phyloP scores from a whole-genome alignment of 805 yeast species.

The Komagataella kurtzmanii region DNA sequence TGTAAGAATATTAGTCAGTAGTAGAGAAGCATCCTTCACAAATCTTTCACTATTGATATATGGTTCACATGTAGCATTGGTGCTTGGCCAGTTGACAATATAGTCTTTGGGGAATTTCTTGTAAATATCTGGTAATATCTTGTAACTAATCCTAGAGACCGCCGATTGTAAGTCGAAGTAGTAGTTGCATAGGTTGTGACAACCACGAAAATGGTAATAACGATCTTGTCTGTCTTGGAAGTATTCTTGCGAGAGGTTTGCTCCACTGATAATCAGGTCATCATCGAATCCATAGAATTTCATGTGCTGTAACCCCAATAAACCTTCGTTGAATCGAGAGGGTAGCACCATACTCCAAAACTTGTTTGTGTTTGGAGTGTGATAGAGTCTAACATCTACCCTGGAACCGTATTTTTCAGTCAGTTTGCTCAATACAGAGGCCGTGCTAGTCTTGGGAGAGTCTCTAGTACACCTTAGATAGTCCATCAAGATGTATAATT shows the following conservation, averaged over 20 bases:
- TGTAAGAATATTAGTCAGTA: constrained; percentile 46
- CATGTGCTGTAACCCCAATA: constrained; percentile 91
- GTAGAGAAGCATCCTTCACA: constrained; percentile 37
- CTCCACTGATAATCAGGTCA: constrained; percentile 81
- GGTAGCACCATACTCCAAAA: constrained; percentile 56
- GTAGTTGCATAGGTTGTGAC: constrained; percentile 44
- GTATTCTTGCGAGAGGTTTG: constrained; percentile 83
- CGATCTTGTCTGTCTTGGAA: constrained; percentile 93
- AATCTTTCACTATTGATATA: constrained; percentile 35
- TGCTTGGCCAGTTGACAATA: constrained; percentile 58
- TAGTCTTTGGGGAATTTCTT: constrained; percentile 26
- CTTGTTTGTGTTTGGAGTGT: constrained; percentile 76
- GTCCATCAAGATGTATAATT: constrained; percentile 68
- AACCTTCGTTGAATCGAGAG: constrained; percentile 75
- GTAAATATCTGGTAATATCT: constrained; percentile 31
- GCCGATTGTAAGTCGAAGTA: constrained; percentile 60
- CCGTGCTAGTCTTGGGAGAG: constrained; percentile 68
- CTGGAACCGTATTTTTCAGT: constrained; percentile 52
- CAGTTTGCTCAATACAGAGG: constrained; percentile 56
- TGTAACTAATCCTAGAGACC: constrained; percentile 59
- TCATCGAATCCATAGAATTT: constrained; percentile 91
- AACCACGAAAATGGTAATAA: constrained; percentile 58
- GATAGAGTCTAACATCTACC: constrained; percentile 74
- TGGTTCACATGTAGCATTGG: constrained; percentile 60
- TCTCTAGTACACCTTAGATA: constrained; percentile 91